Evolutionary conservation across 2,329 filamentous ascomycete species (phyloP).

Genomic region (Lizonia empirigonia): DNA sequence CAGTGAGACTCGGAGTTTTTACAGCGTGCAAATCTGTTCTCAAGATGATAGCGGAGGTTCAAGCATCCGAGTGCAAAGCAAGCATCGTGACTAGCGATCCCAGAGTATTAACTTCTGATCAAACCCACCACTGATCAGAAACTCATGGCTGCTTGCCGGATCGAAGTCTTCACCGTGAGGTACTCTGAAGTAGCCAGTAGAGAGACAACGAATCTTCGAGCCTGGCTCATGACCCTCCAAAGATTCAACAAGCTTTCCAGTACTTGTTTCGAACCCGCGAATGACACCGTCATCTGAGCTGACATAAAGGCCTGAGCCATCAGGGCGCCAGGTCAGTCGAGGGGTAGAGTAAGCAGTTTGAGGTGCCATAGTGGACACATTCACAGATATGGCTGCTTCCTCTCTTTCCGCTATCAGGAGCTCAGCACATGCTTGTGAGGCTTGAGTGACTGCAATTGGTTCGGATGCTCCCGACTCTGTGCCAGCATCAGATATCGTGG

Average conservation of each 20-base stretch:
- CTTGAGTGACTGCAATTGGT: constrained; percentile 50
- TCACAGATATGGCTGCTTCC: constrained; percentile 64
- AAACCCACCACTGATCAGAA: constrained; percentile 67
- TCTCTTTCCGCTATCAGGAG: constrained; percentile 61
- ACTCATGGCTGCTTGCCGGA: constrained; percentile 51
- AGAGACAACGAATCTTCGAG: constrained; percentile 64
- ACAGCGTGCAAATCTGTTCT: neutral
- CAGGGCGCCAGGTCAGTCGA: constrained; percentile 65
- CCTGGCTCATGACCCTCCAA: constrained; percentile 62
- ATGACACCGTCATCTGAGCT: constrained; percentile 69
- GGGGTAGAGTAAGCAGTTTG: constrained; percentile 69
- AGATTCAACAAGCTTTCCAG: constrained; percentile 60
- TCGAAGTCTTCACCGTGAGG: constrained; percentile 10
- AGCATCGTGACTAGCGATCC: constrained; percentile 31
- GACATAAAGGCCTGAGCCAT: constrained; percentile 67
- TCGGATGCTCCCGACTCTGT: constrained; percentile 7
- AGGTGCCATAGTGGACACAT: constrained; percentile 65
- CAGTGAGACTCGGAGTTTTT: too few relatives aligned
- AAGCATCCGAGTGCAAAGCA: neutral
- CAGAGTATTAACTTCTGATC: constrained; percentile 66
- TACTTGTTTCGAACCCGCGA: constrained; percentile 63
- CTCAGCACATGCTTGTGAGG: constrained; percentile 58
- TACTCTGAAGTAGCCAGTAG: constrained; percentile 55
- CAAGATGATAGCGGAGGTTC: neutral
- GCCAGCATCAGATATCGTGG: constrained; percentile 6